A percentile compares a stretch with the other conserved stretches of the same genome.
phyloP scores from a whole-genome alignment of 805 yeast species.

The Kodamaea nitidulidarum region DNA sequence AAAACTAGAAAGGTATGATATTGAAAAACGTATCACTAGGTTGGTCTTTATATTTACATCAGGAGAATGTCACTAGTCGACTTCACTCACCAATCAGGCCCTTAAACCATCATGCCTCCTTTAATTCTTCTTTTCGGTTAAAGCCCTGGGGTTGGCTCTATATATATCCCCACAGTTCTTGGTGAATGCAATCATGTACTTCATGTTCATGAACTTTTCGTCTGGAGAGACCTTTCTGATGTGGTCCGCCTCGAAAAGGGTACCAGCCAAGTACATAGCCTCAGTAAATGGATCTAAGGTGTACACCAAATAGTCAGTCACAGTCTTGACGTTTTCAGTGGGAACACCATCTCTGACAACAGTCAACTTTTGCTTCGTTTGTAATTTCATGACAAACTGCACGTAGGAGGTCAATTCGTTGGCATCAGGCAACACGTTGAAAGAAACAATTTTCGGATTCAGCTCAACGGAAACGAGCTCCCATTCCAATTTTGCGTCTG shows the following conservation, averaged over 20 bases:
- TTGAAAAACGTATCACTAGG: too few relatives aligned
- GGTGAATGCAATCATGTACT: slow-evolving; percentile 25
- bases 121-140: neutral
- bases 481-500: slow-evolving; percentile 64
- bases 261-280: slow-evolving; percentile 38
- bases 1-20: too few relatives aligned
- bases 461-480: slow-evolving; percentile 64
- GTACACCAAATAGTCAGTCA: slow-evolving; percentile 36
- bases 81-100: slow-evolving; percentile 8
- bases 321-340: slow-evolving; percentile 24
- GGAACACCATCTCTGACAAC: slow-evolving; percentile 19
- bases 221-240: slow-evolving; percentile 38
- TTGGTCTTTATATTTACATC: neutral
- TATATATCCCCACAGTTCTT: slow-evolving; percentile 37
- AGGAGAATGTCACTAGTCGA: neutral
- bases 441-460: slow-evolving; percentile 67
- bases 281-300: slow-evolving; percentile 37
- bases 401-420: slow-evolving; percentile 35
- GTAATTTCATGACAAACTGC: slow-evolving; percentile 36
- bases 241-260: slow-evolving; percentile 36
- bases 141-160: slow-evolving; percentile 29
- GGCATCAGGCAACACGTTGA: slow-evolving; percentile 59
- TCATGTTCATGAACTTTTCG: slow-evolving; percentile 16
- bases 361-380: slow-evolving; percentile 35
- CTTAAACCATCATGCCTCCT: slow-evolving; percentile 12